Evolutionary conservation across 345 rosid species (phyloP), one percentile per base, ranked within the genome.

Genomic region (Salix brachista): DNA sequence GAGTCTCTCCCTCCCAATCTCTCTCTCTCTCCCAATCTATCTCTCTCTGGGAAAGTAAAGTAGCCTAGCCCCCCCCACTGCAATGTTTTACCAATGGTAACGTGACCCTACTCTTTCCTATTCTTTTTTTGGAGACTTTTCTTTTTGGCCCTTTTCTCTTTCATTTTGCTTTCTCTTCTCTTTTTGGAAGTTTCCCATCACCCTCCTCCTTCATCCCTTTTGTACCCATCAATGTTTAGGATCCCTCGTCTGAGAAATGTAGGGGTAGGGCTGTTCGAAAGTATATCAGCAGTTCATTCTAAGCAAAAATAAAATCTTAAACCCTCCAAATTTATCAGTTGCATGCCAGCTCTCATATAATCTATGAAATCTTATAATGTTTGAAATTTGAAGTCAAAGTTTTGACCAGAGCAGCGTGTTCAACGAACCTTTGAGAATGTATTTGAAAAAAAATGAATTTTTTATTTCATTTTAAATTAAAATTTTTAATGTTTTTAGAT

Each of bases 171-270:
- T 41, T 69, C 41, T 46, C 64, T 19, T 23, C 39, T 71, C 85
- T 83, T 81, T 84, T 87, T 82, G 87, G 86, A 80, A 79, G 85
- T 82, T 86, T 83, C 85, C 71, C 68, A 60, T 77, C 83, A 46
- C 78, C 76, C 67, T 48, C 84, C 64, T 18, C 28, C 50, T 42
- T 19, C n/a, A 2, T 25, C 12, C 1, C 64, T 19, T 28, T 13
- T 17, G 19, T 3, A 3, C 19, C 72, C 36, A 32, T 58, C 26
- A 8, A 3, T 7, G 44, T 10, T 11, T 2, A 2, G 4, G 62
- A 56, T n/a, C 25, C 60, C 68, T 17, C 19, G 9, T 21, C 19
- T 65, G 39, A 62, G 30, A 10, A 16, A 65, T 34, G 36, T 1
- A 34, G 37, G 37, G 37, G 37, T 5, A 34, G 37, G 37, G 37